Evolutionary conservation across 2,329 filamentous ascomycete species (phyloP).

Genomic region (Paracorniculantispora psalliotae): DNA sequence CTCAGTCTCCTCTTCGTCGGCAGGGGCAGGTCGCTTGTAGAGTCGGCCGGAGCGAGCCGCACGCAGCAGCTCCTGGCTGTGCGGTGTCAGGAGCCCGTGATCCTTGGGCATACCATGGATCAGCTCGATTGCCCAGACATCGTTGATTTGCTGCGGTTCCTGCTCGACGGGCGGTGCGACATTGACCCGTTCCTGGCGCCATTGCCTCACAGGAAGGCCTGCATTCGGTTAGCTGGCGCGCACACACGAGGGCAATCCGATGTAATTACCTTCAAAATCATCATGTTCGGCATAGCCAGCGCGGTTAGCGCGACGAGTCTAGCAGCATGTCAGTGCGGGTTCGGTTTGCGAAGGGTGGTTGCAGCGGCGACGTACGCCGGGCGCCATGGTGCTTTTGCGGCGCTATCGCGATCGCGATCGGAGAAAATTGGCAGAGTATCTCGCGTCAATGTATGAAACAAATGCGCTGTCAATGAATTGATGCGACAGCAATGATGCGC

Average conservation of each 20-base stretch:
- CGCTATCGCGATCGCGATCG: conserved; percentile 1
- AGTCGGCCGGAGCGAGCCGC: conserved; percentile 72
- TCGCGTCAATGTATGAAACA: neutral
- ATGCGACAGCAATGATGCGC: conserved; percentile 11
- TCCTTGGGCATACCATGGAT: conserved; percentile 82
- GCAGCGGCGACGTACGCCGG: conserved; percentile 5
- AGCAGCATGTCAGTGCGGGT: conserved; percentile 16
- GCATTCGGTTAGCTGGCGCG: conserved; percentile 24
- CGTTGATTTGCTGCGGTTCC: conserved; percentile 59
- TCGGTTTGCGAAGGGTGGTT: neutral
- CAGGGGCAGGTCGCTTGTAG: conserved; percentile 65
- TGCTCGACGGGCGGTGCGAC: conserved; percentile 61
- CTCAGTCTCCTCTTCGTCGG: conserved; percentile 56
- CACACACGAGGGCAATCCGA: neutral
- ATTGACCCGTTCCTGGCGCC: conserved; percentile 67
- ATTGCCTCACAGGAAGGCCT: conserved; percentile 87
- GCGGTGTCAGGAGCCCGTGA: conserved; percentile 67
- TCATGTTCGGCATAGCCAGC: conserved; percentile 55
- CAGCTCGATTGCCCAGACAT: conserved; percentile 70
- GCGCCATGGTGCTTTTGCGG: conserved; percentile 12
- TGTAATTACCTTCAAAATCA: conserved; percentile 51
- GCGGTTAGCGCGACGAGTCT: conserved; percentile 54
- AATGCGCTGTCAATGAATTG: neutral
- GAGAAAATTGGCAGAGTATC: neutral
- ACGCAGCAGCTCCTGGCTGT: conserved; percentile 77